Conservation (phyloP, 202 grass and related monocot genomes). For the Panicum virgatum region DNA sequence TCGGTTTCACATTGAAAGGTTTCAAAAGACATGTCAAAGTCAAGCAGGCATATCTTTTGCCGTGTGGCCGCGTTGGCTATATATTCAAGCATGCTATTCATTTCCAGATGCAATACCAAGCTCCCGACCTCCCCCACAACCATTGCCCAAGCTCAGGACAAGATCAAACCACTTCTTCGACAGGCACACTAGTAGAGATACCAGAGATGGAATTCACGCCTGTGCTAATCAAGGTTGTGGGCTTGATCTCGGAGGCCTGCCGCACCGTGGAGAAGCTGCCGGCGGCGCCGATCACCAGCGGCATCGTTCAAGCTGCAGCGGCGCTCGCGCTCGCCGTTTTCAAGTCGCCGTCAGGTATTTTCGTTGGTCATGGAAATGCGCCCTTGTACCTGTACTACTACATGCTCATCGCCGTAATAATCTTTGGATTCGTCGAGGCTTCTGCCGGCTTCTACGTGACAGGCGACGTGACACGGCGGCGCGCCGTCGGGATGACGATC, state of each 20-base stretch:
- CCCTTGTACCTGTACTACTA: slow-evolving; percentile 8
- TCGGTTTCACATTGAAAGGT: no score
- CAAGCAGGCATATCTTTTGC: background rate
- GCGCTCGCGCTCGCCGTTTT: slow-evolving; percentile 2
- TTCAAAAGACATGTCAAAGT: background rate
- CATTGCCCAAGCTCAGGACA: background rate
- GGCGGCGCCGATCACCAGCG: background rate
- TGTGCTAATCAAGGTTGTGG: background rate
- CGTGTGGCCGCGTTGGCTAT: background rate
- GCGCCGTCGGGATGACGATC: background rate
- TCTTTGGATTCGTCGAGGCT: slow-evolving; percentile 22
- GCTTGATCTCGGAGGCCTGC: slow-evolving; percentile 8
- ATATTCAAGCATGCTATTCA: background rate
- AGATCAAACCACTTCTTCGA: background rate
- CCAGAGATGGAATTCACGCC: background rate
- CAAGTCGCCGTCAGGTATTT: background rate
- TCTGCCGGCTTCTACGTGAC: slow-evolving; percentile 24
- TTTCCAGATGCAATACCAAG: background rate
- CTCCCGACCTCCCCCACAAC: background rate
- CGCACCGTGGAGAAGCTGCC: slow-evolving; percentile 20
- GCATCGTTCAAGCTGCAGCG: background rate
- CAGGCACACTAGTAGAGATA: background rate
- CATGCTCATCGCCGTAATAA: background rate
- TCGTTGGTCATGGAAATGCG: slow-evolving; percentile 14
- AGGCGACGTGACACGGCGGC: background rate